Conservation (phyloP, 2,329 filamentous ascomycete species). For the Curvularia spicifera region DNA sequence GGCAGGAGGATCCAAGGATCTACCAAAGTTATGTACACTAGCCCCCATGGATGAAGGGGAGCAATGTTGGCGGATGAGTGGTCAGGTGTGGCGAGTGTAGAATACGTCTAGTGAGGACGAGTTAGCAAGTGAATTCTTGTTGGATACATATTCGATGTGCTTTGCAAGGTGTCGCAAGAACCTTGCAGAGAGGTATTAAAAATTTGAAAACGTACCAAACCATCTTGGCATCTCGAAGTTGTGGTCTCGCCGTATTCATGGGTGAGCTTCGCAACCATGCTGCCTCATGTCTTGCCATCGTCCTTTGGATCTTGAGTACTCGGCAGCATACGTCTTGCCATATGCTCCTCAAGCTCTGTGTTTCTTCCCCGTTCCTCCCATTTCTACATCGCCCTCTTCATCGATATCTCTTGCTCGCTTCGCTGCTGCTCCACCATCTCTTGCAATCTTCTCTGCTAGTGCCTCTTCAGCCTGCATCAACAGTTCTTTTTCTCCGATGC, state of each 20-base stretch:
- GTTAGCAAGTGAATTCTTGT: constrained; percentile 21
- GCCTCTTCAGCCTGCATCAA: constrained; percentile 60
- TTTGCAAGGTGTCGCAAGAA: constrained; percentile 5
- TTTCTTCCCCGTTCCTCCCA: constrained; percentile 37
- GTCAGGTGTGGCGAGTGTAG: background rate
- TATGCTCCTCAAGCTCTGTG: constrained; percentile 28
- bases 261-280: background rate
- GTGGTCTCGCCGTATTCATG: background rate
- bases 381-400: constrained; percentile 38
- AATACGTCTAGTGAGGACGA: constrained; percentile 21
- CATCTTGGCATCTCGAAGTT: background rate
- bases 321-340: background rate
- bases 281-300: background rate
- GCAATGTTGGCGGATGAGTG: constrained; percentile 1
- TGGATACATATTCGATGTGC: constrained; percentile 25
- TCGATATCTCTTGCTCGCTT: constrained; percentile 38
- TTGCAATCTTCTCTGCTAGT: constrained; percentile 36
- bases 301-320: background rate
- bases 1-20: constrained; percentile 25
- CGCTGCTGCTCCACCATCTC: constrained; percentile 30
- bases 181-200: constrained; percentile 14
- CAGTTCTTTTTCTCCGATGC: constrained; percentile 75
- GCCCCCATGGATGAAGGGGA: constrained; percentile 7
- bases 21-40: constrained; percentile 37
- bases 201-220: constrained; percentile 28